Evolutionary conservation across 2,329 filamentous ascomycete species (phyloP).

Genomic region (Fonsecaea pugnacius): DNA sequence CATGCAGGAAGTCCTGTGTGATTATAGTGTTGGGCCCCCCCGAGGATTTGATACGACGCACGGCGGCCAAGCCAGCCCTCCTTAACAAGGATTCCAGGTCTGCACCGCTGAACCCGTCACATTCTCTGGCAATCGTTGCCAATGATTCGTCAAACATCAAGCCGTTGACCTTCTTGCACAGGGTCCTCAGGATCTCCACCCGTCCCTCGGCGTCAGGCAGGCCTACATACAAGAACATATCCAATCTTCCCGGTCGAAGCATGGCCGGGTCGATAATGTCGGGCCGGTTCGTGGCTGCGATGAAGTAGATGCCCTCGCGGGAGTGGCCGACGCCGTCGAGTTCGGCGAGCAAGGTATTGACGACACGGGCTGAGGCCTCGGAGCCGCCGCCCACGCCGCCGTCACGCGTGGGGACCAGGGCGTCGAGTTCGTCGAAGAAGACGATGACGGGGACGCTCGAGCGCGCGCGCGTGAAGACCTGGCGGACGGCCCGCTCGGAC

Average conservation of each 20-base stretch:
- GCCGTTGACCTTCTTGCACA: constrained; percentile 55
- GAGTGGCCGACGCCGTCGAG: constrained; percentile 78
- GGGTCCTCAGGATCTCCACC: constrained; percentile 79
- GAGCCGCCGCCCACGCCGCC: constrained; percentile 72
- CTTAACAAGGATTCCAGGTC: constrained; percentile 64
- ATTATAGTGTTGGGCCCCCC: constrained; percentile 20
- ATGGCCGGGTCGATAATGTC: constrained; percentile 97
- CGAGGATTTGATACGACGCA: constrained; percentile 43
- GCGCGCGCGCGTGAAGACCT: constrained; percentile 86
- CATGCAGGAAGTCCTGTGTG: constrained; percentile 32
- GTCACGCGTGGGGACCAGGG: constrained; percentile 82
- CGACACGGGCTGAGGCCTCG: constrained; percentile 84
- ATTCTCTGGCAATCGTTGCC: constrained; percentile 70
- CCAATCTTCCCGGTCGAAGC: constrained; percentile 85
- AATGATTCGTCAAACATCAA: constrained; percentile 60
- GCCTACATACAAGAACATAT: constrained; percentile 86
- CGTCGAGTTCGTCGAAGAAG: constrained; percentile 98
- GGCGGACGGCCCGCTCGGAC: constrained; percentile 87
- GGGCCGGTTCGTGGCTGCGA: constrained; percentile 91
- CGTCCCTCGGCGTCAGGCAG: constrained; percentile 78
- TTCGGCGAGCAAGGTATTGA: constrained; percentile 93
- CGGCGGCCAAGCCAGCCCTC: constrained; percentile 62
- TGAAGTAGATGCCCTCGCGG: constrained; percentile 85
- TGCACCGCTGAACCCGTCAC: constrained; percentile 76
- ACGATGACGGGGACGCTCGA: constrained; percentile 89